Base-by-base conservation (phyloP, 768 basidiomycete species). In the Pulveroboletus sp. region DNA sequence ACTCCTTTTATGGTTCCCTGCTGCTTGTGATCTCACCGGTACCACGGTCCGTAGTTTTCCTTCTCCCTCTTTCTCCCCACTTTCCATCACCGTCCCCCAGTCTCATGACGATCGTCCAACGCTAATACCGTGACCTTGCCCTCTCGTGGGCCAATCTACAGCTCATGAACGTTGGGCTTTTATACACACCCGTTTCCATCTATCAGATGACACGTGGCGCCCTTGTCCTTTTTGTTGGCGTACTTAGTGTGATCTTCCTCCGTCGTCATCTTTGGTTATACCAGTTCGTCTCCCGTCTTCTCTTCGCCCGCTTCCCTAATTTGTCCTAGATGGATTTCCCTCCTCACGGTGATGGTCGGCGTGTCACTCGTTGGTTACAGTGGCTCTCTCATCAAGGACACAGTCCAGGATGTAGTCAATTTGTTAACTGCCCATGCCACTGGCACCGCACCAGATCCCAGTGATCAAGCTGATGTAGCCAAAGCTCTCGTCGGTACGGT, bases 121-220 rank as follows among this genome's bases (percentile, higher is more conserved):
- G 43, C 63, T 62, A 40, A 68, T 58, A 46, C 46, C 54, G 32
- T 48, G 43, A 41, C 49, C 49, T 42, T 46, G 5, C 26, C 46
- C 58, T 54, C 43, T 43, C 39, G 41, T 49, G 53, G 47, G 44
- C 50, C 44, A 50, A 41, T 58, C 37, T 55, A 58, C 65, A 76
- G 72, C 72, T 96, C 57, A 97, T 98, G 96, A 96, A 96, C 64
- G 76, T 95, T 57, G 96, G 96, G 47, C 78, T 99, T 41, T 79
- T 99, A 33, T 92, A 94, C 69, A 94, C 93, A 1, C 95, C 95
- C 27, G 96, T 99, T 47, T 93, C 90, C 38, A 92, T 97, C 59
- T 98, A 91, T 74, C 95, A 96, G 69, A 95, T 96, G 93, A 91
- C 85, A 53, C 83, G 88, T 51, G 93, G 94, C 44, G 87, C 92